A percentile compares a stretch with the other conserved stretches of the same genome.
phyloP scores from a whole-genome alignment of 352 stramenopile genomes.

The Saprolegnia diclina region DNA sequence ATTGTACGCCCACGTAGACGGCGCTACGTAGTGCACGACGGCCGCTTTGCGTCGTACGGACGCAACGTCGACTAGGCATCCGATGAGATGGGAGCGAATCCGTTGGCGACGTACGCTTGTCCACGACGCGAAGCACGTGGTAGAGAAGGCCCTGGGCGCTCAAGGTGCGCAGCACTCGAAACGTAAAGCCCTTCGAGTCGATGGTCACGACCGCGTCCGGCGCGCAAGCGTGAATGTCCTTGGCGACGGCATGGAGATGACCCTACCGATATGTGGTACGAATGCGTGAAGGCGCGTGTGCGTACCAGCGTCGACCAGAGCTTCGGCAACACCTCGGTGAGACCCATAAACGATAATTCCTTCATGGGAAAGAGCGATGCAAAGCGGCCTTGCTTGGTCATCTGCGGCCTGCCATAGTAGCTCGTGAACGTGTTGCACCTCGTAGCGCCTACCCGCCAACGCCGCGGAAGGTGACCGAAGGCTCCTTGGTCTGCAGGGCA shows the following conservation, averaged over 20 bases:
- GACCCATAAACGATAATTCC: slow-evolving; percentile 68
- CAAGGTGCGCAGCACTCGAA: slow-evolving; percentile 49
- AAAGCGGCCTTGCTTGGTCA: slow-evolving; percentile 43
- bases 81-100: neutral
- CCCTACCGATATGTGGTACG: slow-evolving; percentile 29
- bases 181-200: slow-evolving; percentile 74
- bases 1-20: slow-evolving; percentile 69
- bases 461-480: slow-evolving; percentile 41
- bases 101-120: neutral
- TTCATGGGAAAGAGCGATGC: slow-evolving; percentile 61
- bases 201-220: slow-evolving; percentile 69
- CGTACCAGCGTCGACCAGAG: slow-evolving; percentile 45
- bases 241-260: slow-evolving; percentile 43
- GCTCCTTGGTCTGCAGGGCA: slow-evolving; percentile 36
- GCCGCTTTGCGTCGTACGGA: neutral
- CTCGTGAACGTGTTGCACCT: neutral
- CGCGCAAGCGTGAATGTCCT: slow-evolving; percentile 43
- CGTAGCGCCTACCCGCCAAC: slow-evolving; percentile 45
- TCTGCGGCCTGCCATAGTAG: slow-evolving; percentile 36
- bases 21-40: slow-evolving; percentile 69
- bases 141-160: slow-evolving; percentile 13
- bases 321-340: slow-evolving; percentile 58
- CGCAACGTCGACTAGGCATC: neutral
- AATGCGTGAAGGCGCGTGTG: neutral
- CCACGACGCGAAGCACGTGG: neutral